Percentiles rank a stretch among this genome's conserved stretches.
These are phyloP conservation scores for Parietaria judaica DNA, from an alignment of 306 rosid species.

Conservation along the genomic window DNA sequence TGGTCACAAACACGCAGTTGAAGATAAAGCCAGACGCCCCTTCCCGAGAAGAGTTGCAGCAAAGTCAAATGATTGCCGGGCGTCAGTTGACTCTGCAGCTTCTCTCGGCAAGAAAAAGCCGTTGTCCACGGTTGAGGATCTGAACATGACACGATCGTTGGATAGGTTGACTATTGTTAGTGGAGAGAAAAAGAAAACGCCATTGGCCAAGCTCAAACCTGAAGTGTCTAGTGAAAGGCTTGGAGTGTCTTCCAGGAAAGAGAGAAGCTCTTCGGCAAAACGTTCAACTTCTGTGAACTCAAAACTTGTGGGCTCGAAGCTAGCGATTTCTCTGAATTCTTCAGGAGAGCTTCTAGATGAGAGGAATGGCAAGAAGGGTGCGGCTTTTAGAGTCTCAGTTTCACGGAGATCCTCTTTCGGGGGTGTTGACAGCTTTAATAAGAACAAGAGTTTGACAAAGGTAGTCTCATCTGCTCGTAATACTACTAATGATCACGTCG, in stretches of 20 bases:
- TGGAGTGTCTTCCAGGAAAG: constrained; percentile 25
- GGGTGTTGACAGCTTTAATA: constrained; percentile 35
- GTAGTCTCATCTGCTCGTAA: constrained; percentile 10
- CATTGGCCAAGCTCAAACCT: constrained; percentile 30
- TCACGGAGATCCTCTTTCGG: constrained; percentile 37
- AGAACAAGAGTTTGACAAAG: constrained; percentile 38
- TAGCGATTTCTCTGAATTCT: constrained; percentile 25
- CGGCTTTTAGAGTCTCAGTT: constrained; percentile 29
- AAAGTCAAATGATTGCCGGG: constrained; percentile 21
- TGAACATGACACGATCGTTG: constrained; percentile 21
- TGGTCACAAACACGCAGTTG: constrained; percentile 40
- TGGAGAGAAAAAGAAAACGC: constrained; percentile 29
- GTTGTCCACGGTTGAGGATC: constrained; percentile 6
- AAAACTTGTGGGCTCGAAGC: constrained; percentile 23
- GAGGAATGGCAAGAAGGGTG: constrained; percentile 28
- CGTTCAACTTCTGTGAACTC: constrained; percentile 24
- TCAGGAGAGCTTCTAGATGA: constrained; percentile 24
- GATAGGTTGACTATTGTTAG: constrained; percentile 22
- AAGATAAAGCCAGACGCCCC: constrained; percentile 34
- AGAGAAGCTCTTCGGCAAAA: constrained; percentile 31
- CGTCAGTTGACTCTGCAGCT: constrained; percentile 22
- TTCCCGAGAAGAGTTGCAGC: constrained; percentile 26
- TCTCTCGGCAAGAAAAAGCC: constrained; percentile 24
- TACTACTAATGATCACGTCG: too few species aligned
- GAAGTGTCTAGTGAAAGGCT: constrained; percentile 23